phyloP scores from a whole-genome alignment of 202 grass and related monocot genomes.

The Schoenoplectus tabernaemontani region DNA sequence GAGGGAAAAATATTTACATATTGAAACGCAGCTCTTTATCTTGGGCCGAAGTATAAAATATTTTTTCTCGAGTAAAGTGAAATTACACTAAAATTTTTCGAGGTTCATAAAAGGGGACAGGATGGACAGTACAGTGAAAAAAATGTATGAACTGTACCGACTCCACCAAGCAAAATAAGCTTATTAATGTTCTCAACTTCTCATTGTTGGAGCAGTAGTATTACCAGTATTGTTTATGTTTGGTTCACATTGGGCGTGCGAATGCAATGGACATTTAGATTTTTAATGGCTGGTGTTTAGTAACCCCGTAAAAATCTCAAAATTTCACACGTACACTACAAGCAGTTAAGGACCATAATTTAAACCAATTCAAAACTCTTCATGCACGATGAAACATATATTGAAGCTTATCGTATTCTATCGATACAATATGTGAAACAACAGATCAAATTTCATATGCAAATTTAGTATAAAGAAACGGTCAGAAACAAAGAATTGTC shows the following conservation, averaged over 20 bases:
- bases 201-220: neutral
- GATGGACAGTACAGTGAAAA: neutral
- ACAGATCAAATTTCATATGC: too few species aligned
- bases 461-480: too few species aligned
- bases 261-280: too few species aligned
- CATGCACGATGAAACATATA: too few species aligned
- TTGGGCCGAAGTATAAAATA: neutral
- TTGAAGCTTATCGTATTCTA: too few species aligned
- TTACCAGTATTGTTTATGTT: neutral
- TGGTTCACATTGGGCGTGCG: too few species aligned
- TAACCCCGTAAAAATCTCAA: neutral
- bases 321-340: neutral
- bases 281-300: too few species aligned
- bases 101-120: neutral
- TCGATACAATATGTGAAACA: too few species aligned
- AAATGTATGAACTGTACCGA: neutral
- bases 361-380: too few species aligned
- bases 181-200: neutral
- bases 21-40: neutral
- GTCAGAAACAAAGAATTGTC: too few species aligned
- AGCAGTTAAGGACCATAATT: too few species aligned
- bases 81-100: neutral
- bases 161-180: neutral
- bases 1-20: neutral
- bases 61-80: neutral